phyloP scores from a whole-genome alignment of 805 yeast species.

The Brettanomyces sp. region DNA sequence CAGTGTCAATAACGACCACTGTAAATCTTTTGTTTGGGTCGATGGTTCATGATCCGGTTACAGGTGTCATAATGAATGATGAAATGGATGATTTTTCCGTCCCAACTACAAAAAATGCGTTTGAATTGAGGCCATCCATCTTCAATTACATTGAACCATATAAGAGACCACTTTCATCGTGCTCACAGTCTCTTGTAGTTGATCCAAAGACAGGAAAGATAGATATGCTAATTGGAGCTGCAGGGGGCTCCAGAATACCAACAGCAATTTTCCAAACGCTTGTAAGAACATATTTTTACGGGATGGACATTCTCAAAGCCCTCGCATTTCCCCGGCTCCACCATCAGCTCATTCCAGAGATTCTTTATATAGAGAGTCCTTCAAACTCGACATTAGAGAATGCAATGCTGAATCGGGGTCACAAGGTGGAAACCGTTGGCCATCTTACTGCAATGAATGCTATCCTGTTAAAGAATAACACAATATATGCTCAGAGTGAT shows the following conservation, averaged over 20 bases:
- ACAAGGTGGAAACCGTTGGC: conserved; percentile 29
- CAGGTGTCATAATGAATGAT: conserved; percentile 79
- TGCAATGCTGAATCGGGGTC: conserved; percentile 38
- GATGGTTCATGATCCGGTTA: conserved; percentile 63
- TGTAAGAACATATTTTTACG: conserved; percentile 51
- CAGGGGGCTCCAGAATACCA: conserved; percentile 86
- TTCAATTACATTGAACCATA: conserved; percentile 69
- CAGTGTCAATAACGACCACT: conserved; percentile 84
- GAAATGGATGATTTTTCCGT: conserved; percentile 93
- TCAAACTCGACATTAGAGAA: conserved; percentile 30
- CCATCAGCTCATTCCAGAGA: conserved; percentile 80
- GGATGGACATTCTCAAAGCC: conserved; percentile 52
- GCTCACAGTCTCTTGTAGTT: conserved; percentile 65
- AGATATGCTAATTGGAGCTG: conserved; percentile 76
- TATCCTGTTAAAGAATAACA: conserved; percentile 29
- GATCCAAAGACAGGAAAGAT: conserved; percentile 32
- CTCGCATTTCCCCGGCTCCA: conserved; percentile 78
- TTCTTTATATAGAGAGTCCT: conserved; percentile 49
- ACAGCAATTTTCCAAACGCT: conserved; percentile 80
- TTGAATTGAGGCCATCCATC: conserved; percentile 71
- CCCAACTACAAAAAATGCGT: conserved; percentile 62
- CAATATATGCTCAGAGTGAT: conserved; percentile 74
- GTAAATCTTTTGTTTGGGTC: conserved; percentile 81
- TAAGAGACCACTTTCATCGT: conserved; percentile 79
- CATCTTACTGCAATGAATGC: conserved; percentile 55